Evolutionary conservation across 108 stramenopile genomes (phyloP), one percentile per base, ranked within the genome.

Genomic region (Schizochytrium sp.): DNA sequence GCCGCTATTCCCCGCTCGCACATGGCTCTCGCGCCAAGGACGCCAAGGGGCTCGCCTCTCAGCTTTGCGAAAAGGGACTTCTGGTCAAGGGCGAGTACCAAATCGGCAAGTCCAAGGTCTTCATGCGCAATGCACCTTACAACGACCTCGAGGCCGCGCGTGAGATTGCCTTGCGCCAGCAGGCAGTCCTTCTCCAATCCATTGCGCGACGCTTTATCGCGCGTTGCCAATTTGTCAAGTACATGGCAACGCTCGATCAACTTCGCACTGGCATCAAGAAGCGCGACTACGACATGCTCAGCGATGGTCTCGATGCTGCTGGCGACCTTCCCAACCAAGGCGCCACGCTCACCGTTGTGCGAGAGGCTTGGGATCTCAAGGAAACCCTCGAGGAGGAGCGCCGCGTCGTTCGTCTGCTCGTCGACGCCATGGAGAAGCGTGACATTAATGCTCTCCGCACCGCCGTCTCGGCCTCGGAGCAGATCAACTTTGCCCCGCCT

Each of bases 121-220:
- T 95, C 91, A 94, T 95, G 93, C 89, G 92, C 88, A 92, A 93
- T 44, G 76, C 55, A 23, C 92, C 93, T 87, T 90, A 91, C 28
- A 59, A 72, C 34, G 91, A 91, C 25, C 89, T 95, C 28, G 94
- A 95, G 69, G 60, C 88, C 6, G 91, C 91, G 12, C 89, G 94
- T 44, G 94, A 95, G 51, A 58, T 89, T 53, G 72, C 94, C 23
- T 87, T 92, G 41, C 55, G 57, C 28, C 76, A 29, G 43, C 44
- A 87, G 41, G 90, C 91, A 18, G 51, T 87, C 28, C 21, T 55
- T 10, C n/a, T 91, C 43, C 90, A 91, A 53, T 72, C 16, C 18
- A 8, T 58, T 25, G 87, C 55, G n/a, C 57, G 93, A 23, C 34
- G 90, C 43, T 72, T 76, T 57, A 55, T 92, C 72, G 60, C 44